Percentiles rank a stretch among this genome's conserved stretches.
These are phyloP conservation scores for Collybia mongolica DNA, from an alignment of 768 basidiomycete species.

Conservation along the genomic window DNA sequence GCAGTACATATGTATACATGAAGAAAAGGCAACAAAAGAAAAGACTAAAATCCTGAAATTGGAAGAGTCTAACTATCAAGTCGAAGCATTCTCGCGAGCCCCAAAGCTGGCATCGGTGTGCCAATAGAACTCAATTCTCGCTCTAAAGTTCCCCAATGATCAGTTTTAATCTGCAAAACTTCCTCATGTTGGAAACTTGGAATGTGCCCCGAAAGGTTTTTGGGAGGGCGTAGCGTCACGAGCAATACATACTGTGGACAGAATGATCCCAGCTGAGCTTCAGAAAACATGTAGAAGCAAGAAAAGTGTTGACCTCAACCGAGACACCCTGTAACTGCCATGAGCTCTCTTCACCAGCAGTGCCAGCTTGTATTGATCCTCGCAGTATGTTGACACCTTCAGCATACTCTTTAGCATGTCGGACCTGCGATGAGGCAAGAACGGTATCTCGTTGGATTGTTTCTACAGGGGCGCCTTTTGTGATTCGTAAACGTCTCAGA, in stretches of 20 bases:
- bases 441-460: constrained; percentile 25
- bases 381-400: constrained; percentile 33
- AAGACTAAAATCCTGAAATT: background rate
- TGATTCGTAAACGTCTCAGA: constrained; percentile 31
- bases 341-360: constrained; percentile 32
- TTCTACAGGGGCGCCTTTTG: constrained; percentile 18
- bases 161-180: constrained; percentile 34
- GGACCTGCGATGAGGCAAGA: constrained; percentile 19
- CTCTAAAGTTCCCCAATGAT: constrained; percentile 36
- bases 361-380: constrained; percentile 34
- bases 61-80: constrained; percentile 1
- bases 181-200: constrained; percentile 36
- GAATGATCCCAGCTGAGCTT: background rate
- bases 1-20: background rate
- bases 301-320: constrained; percentile 20
- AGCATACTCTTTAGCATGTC: constrained; percentile 26
- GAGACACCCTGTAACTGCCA: constrained; percentile 32
- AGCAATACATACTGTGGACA: constrained; percentile 36
- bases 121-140: constrained; percentile 35
- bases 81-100: constrained; percentile 22
- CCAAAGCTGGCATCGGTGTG: constrained; percentile 38
- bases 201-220: constrained; percentile 24
- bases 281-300: too few species aligned
- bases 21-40: background rate
- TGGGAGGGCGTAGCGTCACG: constrained; percentile 28